These are phyloP conservation scores for Lactifluus hygrophoroides DNA, from an alignment of 768 basidiomycete species.

Conservation along the genomic window DNA sequence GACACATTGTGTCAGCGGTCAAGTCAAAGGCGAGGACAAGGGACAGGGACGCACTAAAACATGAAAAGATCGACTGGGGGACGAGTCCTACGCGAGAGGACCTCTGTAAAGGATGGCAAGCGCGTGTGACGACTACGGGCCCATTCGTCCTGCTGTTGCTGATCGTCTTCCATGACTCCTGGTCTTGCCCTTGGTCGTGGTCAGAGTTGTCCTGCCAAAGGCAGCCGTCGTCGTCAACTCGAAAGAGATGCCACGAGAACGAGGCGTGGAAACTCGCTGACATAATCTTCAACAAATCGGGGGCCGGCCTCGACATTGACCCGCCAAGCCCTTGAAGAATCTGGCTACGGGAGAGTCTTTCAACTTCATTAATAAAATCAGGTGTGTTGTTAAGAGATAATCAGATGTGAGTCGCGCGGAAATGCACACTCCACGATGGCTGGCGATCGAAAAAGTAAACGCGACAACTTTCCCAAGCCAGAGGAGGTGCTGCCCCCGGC, in stretches of 20 bases:
- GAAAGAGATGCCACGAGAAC: background rate
- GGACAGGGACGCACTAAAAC: constrained; percentile 73
- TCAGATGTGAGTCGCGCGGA: background rate
- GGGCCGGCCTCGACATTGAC: background rate
- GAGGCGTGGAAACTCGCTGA: constrained; percentile 8
- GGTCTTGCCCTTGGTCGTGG: constrained; percentile 2
- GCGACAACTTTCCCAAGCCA: background rate
- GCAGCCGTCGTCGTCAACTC: constrained; percentile 1
- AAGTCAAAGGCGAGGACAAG: constrained; percentile 10
- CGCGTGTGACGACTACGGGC: constrained; percentile 60
- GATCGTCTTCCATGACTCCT: constrained; percentile 28
- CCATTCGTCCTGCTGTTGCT: constrained; percentile 60
- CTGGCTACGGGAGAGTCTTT: background rate
- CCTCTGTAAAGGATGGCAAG: constrained; percentile 84
- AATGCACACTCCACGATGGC: background rate
- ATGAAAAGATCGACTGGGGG: constrained; percentile 98
- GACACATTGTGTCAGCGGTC: constrained; percentile 2
- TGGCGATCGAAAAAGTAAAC: constrained; percentile 8
- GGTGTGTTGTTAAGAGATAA: background rate
- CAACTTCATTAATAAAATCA: background rate
- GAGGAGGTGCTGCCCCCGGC: too few relatives aligned
- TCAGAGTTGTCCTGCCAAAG: background rate
- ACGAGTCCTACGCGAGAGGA: constrained; percentile 80
- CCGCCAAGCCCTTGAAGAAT: background rate
- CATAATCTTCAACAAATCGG: constrained; percentile 2